phyloP scores from a whole-genome alignment of 1,284 basidiomycete genomes.

The Mycena sp. region DNA sequence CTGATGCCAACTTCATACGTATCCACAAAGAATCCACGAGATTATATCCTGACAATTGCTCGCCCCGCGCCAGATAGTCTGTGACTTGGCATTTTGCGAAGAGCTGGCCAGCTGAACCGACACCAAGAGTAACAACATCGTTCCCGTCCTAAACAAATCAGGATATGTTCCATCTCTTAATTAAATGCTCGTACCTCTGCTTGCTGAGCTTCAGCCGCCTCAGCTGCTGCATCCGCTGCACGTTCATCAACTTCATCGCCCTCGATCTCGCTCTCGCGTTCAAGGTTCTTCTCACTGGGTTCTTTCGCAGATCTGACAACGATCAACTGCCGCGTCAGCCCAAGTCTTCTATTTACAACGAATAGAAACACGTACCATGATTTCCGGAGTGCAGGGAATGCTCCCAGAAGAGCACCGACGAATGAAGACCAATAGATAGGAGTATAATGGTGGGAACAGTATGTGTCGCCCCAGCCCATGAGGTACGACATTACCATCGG shows the following conservation, averaged over 20 bases:
- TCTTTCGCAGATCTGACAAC: too few species aligned
- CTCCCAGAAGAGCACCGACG: constrained; percentile 16
- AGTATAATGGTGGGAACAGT: neutral
- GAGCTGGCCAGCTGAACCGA: neutral
- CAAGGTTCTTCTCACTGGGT: too few species aligned
- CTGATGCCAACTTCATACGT: constrained; percentile 25
- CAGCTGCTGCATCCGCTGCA: too few species aligned
- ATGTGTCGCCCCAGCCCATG: constrained; percentile 46
- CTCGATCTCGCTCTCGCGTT: too few species aligned
- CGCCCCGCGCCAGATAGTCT: constrained; percentile 27
- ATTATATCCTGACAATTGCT: constrained; percentile 9
- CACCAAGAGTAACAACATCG: too few species aligned
- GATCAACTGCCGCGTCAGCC: too few species aligned
- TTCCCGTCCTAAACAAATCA: too few species aligned
- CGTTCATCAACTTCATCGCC: too few species aligned
- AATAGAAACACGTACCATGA: too few species aligned
- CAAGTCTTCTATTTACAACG: too few species aligned
- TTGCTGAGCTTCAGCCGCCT: too few species aligned
- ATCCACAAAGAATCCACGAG: constrained; percentile 31
- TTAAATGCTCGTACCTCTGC: neutral
- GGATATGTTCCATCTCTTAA: too few species aligned
- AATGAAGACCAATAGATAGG: constrained; percentile 29
- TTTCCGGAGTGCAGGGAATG: constrained; percentile 27
- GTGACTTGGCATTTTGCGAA: constrained; percentile 26
- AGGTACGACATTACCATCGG: constrained; percentile 45